These are phyloP conservation scores for Drechslerella dactyloides DNA, from an alignment of 2,329 filamentous ascomycete species.

Conservation along the genomic window DNA sequence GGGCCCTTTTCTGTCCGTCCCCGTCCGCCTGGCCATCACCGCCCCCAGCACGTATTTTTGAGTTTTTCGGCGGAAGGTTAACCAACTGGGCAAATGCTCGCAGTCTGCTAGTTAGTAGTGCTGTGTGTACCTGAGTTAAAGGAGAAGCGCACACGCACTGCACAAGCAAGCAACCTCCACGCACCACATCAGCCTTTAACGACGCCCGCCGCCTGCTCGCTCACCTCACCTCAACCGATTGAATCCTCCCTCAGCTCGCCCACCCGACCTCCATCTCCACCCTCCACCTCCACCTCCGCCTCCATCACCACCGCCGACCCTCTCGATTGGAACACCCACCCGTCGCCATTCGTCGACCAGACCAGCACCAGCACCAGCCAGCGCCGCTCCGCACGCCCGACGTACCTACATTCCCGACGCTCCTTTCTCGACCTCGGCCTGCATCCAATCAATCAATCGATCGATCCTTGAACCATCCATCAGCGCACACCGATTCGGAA, in stretches of 20 bases:
- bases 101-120: constrained; percentile 3
- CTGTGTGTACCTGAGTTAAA: constrained; percentile 27
- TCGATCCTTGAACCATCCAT: constrained; percentile 15
- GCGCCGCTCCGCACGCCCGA: constrained; percentile 5
- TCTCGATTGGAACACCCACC: not conserved
- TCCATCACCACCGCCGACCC: not conserved
- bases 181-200: constrained; percentile 35
- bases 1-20: constrained; percentile 4
- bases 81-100: constrained; percentile 18
- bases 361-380: too few relatives aligned
- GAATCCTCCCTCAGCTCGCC: constrained; percentile 1
- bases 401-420: constrained; percentile 20
- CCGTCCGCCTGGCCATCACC: constrained; percentile 1
- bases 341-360: not conserved
- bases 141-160: constrained; percentile 33
- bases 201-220: not conserved
- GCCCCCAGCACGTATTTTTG: constrained; percentile 33
- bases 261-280: constrained; percentile 10
- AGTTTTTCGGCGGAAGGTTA: constrained; percentile 47
- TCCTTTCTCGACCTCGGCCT: constrained; percentile 26
- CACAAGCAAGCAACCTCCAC: constrained; percentile 7
- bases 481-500: constrained; percentile 18
- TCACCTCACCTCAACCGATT: too few relatives aligned
- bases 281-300: not conserved
- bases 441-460: not conserved